Evolutionary conservation across 2,329 filamentous ascomycete species (phyloP), one percentile per base, ranked within the genome.

Genomic region (Plectosphaerella cucumerina): DNA sequence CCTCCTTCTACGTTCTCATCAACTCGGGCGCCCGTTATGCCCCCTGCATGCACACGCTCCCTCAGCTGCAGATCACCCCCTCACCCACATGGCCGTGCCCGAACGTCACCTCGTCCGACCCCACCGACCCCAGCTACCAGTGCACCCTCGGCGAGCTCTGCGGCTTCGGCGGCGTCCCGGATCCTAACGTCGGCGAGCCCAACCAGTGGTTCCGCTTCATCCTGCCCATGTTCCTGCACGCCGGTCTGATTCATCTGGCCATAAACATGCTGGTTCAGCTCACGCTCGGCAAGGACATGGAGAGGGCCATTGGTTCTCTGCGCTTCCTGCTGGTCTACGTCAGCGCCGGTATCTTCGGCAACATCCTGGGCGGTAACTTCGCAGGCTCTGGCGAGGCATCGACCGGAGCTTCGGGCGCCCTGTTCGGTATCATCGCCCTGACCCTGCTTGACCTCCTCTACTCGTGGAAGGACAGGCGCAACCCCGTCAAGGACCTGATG

Each of bases 131-230:
- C 11, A 70, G 69, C 35, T 77, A 78, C 53, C 60, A 72, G n/a
- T 99, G 94, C 70, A 77, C 83, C 1, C 80, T 99, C 10, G 86
- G 84, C 10, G 74, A 93, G 15, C 78, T 96, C 15, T 99, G 94
- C 67, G 92, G 92, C 23, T 94, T 97, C 62, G 78, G 78, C 51
- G 87, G 87, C 53, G 85, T 91, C 6, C 85, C 84, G 1, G 81
- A 91, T 56, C 87, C 89, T 9, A 63, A 74, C 3, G 65, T 77
- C 50, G 77, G 86, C 2, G 78, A 82, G 54, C 94, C 94, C 1
- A 85, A 97, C 65, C 94, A 99, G 68, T 99, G 94, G 94, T 99
- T 82, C 71, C 88, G 94, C 54, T 97, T 99, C 73, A 97, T 99
- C 63, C 74, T 87, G 2, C 93, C 94, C 37, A 97, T 99, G 55